These are phyloP conservation scores for Rehmannia glutinosa DNA, from an alignment of 257 asterid species.

Conservation along the genomic window DNA sequence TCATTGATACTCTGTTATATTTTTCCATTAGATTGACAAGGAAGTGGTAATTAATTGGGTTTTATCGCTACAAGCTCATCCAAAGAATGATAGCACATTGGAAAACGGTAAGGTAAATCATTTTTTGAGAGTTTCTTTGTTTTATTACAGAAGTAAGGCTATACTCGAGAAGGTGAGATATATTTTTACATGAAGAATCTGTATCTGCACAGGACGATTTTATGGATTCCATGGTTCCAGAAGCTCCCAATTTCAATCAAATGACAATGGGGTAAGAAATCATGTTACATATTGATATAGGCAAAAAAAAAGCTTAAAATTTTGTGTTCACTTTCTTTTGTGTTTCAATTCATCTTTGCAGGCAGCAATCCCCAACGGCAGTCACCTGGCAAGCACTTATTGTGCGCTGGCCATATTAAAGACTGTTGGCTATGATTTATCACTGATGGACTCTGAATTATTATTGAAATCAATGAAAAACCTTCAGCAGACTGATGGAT, in stretches of 20 bases:
- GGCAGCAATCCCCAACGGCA: constrained; percentile 59
- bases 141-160: constrained; percentile 10
- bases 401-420: constrained; percentile 79
- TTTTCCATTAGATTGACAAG: constrained; percentile 58
- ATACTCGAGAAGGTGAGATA: constrained; percentile 6
- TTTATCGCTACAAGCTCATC: constrained; percentile 80
- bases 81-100: constrained; percentile 36
- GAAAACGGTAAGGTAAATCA: constrained; percentile 55
- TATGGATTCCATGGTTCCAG: constrained; percentile 97
- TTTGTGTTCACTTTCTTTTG: background rate
- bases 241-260: constrained; percentile 73
- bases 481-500: constrained; percentile 89
- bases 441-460: constrained; percentile 49
- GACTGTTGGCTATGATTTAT: constrained; percentile 77
- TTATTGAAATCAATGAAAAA: constrained; percentile 76
- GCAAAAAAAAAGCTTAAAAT: background rate
- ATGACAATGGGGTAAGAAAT: constrained; percentile 44
- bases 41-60: constrained; percentile 78
- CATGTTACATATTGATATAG: constrained; percentile 17
- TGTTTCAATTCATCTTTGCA: constrained; percentile 25
- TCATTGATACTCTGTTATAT: constrained; percentile 9
- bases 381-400: constrained; percentile 96
- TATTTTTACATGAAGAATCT: constrained; percentile 2
- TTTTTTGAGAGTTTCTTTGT: background rate
- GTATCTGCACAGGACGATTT: constrained; percentile 63